Evolutionary conservation across 352 stramenopile species (phyloP), one percentile per base, ranked within the genome.

Genomic region (Globisporangium cylindrosporum): DNA sequence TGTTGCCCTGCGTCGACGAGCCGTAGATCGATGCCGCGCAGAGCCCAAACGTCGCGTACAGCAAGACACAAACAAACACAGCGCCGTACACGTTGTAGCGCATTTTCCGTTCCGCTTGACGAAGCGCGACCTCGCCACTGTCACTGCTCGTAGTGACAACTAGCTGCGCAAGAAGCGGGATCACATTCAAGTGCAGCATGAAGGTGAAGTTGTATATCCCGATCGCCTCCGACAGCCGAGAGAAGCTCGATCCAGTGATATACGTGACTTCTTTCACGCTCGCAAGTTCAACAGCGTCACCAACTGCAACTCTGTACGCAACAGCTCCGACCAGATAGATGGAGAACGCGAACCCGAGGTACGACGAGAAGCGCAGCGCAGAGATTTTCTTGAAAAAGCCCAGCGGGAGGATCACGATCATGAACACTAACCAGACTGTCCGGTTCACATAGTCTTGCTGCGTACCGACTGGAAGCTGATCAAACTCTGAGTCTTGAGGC

Each of bases 171-270:
- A 90, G 74, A 9, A 93, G 67, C 29, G 86, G 86, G 63, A 93
- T 88, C 57, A 93, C 82, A 55, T 93, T 93, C 58, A 93, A 62
- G 24, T 93, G 86, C 48, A 92, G 72, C 82, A 93, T 91, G 69
- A 92, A 93, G 8, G 84, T 89, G 65, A 92, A 94, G 64, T 94
- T 94, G 78, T 92, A 94, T 62, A 94, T 91, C 22, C 82, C 83
- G 38, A 91, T 81, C 32, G 76, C 75, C 62, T 92, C 82, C 2
- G 85, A 81, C 8, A 91, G 43, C 12, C 78, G 77, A 61, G 76
- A 84, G 64, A 90, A 80, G 22, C 24, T 41, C 29, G 46, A 60
- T n/a, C 41, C 56, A 36, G 41, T 55, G 32, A 70, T 51, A 14
- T 10, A 12, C 15, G 34, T 22, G 29, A 8, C 56, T 49, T 27